phyloP scores from a whole-genome alignment of 2,329 filamentous ascomycete genomes.

The Sclerotinia spermophila region DNA sequence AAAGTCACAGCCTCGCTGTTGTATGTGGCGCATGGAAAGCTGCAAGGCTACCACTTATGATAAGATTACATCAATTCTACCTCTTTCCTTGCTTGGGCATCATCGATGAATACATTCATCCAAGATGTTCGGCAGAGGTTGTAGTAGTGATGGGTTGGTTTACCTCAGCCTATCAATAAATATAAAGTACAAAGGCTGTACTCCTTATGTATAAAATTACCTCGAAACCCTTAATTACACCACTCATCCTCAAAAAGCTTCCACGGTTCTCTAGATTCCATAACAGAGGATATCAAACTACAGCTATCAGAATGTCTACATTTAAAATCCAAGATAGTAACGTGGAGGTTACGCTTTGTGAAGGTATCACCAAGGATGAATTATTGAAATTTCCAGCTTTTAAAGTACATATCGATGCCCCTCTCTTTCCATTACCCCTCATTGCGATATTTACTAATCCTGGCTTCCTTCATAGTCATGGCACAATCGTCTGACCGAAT shows the following conservation, averaged over 20 bases:
- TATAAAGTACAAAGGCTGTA: not conserved
- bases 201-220: constrained; percentile 1
- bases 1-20: not conserved
- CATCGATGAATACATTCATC: not conserved
- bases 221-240: not conserved
- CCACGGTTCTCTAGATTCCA: not conserved
- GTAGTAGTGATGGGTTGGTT: not conserved
- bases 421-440: constrained; percentile 1
- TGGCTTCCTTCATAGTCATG: constrained; percentile 6
- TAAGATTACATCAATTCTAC: not conserved
- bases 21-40: not conserved
- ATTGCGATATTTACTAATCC: not conserved
- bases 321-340: constrained; percentile 39
- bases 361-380: constrained; percentile 44
- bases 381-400: constrained; percentile 48
- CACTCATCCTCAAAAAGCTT: constrained; percentile 4
- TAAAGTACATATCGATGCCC: constrained; percentile 38
- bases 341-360: constrained; percentile 44
- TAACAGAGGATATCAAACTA: not conserved
- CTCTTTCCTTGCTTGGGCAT: not conserved
- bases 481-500: constrained; percentile 3
- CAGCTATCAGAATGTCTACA: constrained; percentile 38
- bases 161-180: not conserved
- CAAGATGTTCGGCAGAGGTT: constrained; percentile 2
- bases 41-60: constrained; percentile 4